Evolutionary conservation across 495 filamentous ascomycete genomes (phyloP), one percentile per base, ranked within the genome.

Genomic region (Daldinia caldariorum): DNA sequence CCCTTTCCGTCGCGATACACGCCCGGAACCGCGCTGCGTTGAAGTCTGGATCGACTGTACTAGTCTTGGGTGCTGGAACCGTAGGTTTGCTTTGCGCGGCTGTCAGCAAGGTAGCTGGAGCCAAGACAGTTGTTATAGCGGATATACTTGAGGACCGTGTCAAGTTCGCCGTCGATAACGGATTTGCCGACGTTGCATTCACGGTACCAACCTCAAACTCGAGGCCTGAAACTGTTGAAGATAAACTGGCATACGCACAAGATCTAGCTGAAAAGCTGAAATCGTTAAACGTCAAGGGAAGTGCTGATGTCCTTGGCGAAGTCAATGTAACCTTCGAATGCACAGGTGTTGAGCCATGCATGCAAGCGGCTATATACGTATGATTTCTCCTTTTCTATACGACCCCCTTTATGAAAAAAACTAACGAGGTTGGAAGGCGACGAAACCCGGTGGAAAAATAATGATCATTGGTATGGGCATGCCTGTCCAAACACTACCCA

Each of bases 391-490:
- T 54, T 58, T 38, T 16, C 18, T 41, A 49, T 22, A 8, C 1
- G 7, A 14, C 16, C 31, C 55, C 41, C 47, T 14, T 38, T 10
- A 39, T 22, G 8, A 13, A 32, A 29, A 29, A 16, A 12, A 43
- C 66, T 76, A 58, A 77, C 61, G 20, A 41, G 6, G 8, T 4
- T 31, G 16, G 34, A 32, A 87, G 85, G 79, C 91, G 7, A 90
- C 92, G 3, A 83, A 85, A 31, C 86, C 94, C 0, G 94, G 94
- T 9, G 93, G 94, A 14, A 88, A 88, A 54, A 82, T 97, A 39
- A 88, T 97, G 80, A 85, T 97, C 61, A 91, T 98, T 58, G 94
- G 94, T n/a, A 97, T 98, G 93, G 94, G 94, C 20, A 91, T 85
- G 49, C 94, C 94, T 1, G 84, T 96, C 50, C 92, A 96, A 78